A percentile compares a stretch with the other conserved stretches of the same genome.
phyloP scores from a whole-genome alignment of 768 basidiomycete species.

The Boletus sp. region DNA sequence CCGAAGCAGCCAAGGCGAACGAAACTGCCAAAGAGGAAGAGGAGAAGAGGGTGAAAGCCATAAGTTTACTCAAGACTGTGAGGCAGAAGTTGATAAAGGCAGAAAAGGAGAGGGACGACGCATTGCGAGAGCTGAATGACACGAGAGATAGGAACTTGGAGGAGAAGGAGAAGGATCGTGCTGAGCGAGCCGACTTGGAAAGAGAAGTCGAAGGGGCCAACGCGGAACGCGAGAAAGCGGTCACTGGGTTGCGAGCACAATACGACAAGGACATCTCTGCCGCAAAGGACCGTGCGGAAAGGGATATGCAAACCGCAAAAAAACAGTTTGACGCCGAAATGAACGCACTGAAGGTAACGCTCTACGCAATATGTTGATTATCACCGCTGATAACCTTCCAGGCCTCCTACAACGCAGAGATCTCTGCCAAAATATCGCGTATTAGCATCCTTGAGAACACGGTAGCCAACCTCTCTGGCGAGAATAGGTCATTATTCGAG shows the following conservation, averaged over 20 bases:
- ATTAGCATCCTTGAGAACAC: constrained; percentile 71
- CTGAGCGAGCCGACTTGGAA: constrained; percentile 52
- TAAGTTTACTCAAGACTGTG: constrained; percentile 91
- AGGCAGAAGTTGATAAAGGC: constrained; percentile 95
- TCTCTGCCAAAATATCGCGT: constrained; percentile 55
- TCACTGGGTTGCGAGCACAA: constrained; percentile 58
- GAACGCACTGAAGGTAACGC: constrained; percentile 65
- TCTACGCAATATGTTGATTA: constrained; percentile 4
- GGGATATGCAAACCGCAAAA: constrained; percentile 61
- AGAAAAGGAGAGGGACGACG: constrained; percentile 90
- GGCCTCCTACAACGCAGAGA: constrained; percentile 68
- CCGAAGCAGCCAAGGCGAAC: constrained; percentile 62
- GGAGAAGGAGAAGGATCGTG: constrained; percentile 43
- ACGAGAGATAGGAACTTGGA: constrained; percentile 53
- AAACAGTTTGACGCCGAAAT: constrained; percentile 79
- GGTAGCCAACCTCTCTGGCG: constrained; percentile 63
- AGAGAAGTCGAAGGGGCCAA: constrained; percentile 63
- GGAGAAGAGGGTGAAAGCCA: constrained; percentile 94
- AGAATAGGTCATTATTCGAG: constrained; percentile 83
- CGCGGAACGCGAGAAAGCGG: constrained; percentile 60
- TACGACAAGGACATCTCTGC: constrained; percentile 69
- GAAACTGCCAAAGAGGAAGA: constrained; percentile 85
- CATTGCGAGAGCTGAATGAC: constrained; percentile 51
- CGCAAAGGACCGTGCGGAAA: constrained; percentile 68
- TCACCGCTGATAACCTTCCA: constrained; percentile 31